Evolutionary conservation across 2,329 filamentous ascomycete genomes (phyloP).

Genomic region (Purpureocillium takamizusanense): DNA sequence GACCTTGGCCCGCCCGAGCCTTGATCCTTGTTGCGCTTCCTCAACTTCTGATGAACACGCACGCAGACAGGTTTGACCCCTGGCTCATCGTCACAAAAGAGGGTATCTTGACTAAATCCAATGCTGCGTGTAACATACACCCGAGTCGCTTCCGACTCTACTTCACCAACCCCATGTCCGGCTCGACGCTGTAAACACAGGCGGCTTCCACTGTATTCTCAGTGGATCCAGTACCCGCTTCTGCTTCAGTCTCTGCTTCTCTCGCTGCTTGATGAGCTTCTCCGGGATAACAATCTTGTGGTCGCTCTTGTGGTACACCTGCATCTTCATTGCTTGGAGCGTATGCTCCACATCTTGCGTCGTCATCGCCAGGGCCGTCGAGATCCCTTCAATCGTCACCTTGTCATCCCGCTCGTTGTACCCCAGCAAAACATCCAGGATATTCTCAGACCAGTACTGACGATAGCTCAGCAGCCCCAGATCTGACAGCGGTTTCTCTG

Average conservation of each 20-base stretch:
- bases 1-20: no score
- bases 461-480: conserved; percentile 87
- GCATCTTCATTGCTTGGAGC: conserved; percentile 86
- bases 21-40: no score
- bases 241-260: conserved; percentile 72
- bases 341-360: conserved; percentile 94
- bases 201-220: conserved; percentile 88
- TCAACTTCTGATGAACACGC: no score
- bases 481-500: conserved; percentile 93
- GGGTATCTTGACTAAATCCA: no score
- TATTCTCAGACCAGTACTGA: conserved; percentile 95
- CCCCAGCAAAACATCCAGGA: conserved; percentile 77
- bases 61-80: no score
- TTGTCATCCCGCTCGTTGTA: conserved; percentile 58
- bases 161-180: conserved; percentile 83
- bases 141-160: no score
- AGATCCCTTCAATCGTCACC: conserved; percentile 80
- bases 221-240: conserved; percentile 68
- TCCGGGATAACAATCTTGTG: conserved; percentile 93
- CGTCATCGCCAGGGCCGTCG: conserved; percentile 80
- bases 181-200: conserved; percentile 81
- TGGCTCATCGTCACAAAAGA: no score
- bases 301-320: conserved; percentile 91
- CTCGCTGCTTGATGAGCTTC: conserved; percentile 67
- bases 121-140: no score